phyloP scores from a whole-genome alignment of 345 rosid genomes.

The Sapria himalayana region DNA sequence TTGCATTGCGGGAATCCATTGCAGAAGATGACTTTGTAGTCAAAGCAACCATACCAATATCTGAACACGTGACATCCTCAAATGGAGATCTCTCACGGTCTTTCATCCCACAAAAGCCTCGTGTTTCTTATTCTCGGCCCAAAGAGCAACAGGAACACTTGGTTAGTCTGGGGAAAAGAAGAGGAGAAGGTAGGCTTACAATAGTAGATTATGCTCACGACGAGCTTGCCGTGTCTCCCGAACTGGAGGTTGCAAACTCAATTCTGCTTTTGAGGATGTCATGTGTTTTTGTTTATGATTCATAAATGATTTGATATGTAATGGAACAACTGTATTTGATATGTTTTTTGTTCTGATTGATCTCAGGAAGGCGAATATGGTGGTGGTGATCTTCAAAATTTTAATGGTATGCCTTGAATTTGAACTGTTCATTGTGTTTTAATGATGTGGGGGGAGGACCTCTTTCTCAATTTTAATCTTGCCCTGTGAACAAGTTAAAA shows the following conservation, averaged over 20 bases:
- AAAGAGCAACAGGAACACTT: constrained; percentile 5
- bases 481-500: no score
- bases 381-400: constrained; percentile 10
- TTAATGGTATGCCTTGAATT: constrained; percentile 19
- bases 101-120: constrained; percentile 13
- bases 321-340: constrained; percentile 1
- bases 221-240: constrained; percentile 52
- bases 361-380: constrained; percentile 33
- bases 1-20: no score
- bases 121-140: constrained; percentile 9
- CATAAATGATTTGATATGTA: not conserved
- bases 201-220: constrained; percentile 60
- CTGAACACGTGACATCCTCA: no score
- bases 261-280: not conserved
- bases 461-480: no score
- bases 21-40: no score
- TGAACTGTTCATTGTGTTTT: no score
- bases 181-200: constrained; percentile 18
- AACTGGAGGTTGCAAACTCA: constrained; percentile 38
- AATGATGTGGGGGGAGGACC: no score
- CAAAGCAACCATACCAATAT: no score
- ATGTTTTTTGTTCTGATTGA: constrained; percentile 5
- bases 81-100: no score
- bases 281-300: not conserved
- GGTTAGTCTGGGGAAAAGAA: constrained; percentile 10